These are phyloP conservation scores for Harringtonia lauricola DNA, from an alignment of 2,329 filamentous ascomycete species.

Conservation along the genomic window DNA sequence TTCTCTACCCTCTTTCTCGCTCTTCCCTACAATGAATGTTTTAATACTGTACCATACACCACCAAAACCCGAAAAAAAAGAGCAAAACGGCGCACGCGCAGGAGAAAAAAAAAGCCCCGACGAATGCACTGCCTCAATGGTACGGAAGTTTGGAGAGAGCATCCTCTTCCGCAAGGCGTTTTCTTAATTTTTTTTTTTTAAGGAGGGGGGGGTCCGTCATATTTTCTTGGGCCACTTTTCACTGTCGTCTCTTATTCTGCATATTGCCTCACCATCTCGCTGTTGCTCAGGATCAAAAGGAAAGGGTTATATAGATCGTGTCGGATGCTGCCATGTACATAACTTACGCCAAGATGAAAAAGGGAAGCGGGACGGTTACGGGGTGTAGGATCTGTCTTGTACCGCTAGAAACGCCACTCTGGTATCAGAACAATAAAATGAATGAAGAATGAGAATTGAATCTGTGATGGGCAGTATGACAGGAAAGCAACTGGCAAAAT, in stretches of 20 bases:
- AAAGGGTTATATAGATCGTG: background rate
- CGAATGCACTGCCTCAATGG: too few relatives aligned
- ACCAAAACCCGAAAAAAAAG: background rate
- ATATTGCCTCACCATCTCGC: background rate
- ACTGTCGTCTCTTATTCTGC: background rate
- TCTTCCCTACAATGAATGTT: background rate
- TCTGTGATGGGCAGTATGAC: too few relatives aligned
- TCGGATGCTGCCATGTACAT: background rate
- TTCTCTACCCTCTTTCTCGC: background rate
- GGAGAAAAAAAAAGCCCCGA: too few relatives aligned
- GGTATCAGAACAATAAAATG: background rate
- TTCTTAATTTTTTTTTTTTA: background rate
- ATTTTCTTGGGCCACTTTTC: too few relatives aligned
- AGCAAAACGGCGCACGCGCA: background rate
- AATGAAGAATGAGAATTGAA: background rate
- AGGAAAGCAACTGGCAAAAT: background rate
- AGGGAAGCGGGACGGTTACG: too few relatives aligned
- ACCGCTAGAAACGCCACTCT: background rate
- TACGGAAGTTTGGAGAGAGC: background rate
- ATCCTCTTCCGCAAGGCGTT: background rate
- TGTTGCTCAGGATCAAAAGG: background rate
- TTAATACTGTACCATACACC: background rate
- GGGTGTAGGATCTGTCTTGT: too few relatives aligned
- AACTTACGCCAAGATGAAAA: background rate
- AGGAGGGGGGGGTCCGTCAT: too few relatives aligned